Conservation (phyloP, 2,329 filamentous ascomycete species). For the Xylaria sp. region DNA sequence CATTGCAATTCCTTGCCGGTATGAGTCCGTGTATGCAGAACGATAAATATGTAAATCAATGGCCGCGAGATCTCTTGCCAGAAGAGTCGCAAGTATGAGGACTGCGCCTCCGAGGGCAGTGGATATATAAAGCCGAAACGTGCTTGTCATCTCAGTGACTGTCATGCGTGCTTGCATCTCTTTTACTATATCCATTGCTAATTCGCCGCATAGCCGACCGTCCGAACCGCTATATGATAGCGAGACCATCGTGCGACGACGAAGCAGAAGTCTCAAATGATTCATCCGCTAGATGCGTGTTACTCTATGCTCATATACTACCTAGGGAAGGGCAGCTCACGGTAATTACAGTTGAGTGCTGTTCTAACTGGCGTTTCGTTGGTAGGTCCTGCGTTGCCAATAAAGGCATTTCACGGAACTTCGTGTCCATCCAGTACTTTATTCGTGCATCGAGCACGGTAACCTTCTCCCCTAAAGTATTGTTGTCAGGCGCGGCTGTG, state of each 20-base stretch:
- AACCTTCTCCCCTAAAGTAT: background rate
- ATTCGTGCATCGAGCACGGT: background rate
- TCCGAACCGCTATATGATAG: background rate
- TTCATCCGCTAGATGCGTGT: background rate
- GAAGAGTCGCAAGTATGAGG: background rate
- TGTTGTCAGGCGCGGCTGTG: background rate
- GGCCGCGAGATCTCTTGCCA: background rate
- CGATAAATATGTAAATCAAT: background rate
- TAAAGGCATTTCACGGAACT: background rate
- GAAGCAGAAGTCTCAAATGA: background rate
- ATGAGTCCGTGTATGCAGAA: background rate
- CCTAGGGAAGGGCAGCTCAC: background rate
- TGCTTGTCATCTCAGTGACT: background rate
- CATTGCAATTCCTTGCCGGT: background rate
- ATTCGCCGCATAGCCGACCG: background rate
- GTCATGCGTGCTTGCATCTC: background rate
- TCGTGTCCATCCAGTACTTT: background rate
- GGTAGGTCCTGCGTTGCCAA: background rate
- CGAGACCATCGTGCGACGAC: background rate
- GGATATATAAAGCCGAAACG: background rate
- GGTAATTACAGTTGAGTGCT: background rate
- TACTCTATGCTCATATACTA: background rate
- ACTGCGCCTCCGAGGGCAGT: background rate
- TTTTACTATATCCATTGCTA: slow-evolving; percentile 1
- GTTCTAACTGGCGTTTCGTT: background rate